Base-by-base conservation (phyloP, 805 yeast genomes). In the Blastobotrys mokoenaii region DNA sequence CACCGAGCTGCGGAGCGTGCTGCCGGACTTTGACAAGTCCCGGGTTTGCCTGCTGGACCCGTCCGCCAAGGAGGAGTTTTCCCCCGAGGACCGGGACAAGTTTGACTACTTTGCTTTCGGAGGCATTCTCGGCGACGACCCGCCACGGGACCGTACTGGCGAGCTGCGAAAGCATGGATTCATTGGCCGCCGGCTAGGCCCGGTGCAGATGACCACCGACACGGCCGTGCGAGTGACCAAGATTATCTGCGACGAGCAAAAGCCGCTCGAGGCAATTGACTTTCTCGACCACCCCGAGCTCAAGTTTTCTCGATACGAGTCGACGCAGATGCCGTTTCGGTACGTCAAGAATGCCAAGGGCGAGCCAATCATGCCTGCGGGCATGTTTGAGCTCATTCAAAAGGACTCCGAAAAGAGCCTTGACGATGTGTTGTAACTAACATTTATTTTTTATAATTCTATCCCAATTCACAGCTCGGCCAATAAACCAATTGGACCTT, bases 241-340 rank as follows among this genome's bases (percentile, higher is more conserved):
- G 57, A 60, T 74, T 38, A 89, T 90, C 25, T 68, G 86, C n/a
- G 78, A 80, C 47, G 73, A 75, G 37, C 66, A 72, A 44, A 68
- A 51, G 1, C 60, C 63, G 18, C 84, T 90, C 55, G 84, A 83
- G 51, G 76, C 84, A 43, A 86, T 93, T 50, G 75, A 77, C 46
- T 90, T 86, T 61, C 78, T 90, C 43, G 97, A 93, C 62, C 88
- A 85, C 61, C 98, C 98, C 2, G 97, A 90, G 64, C 82, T 90
- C 55, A 77, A 87, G 60, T 90, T 84, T 68, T 82, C 72, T 64
- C 82, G 82, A 61, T 78, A 84, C 58, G 98, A 93, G 64, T 84
- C 95, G 2, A 88, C 96, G 0, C 97, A 90, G 61, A 90, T 90
- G 98, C 98, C 98, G 2, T 90, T 90, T 68, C 74, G 98, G 60